Conservation (phyloP, 202 grass and related monocot genomes). For the Eragrostis tef region DNA sequence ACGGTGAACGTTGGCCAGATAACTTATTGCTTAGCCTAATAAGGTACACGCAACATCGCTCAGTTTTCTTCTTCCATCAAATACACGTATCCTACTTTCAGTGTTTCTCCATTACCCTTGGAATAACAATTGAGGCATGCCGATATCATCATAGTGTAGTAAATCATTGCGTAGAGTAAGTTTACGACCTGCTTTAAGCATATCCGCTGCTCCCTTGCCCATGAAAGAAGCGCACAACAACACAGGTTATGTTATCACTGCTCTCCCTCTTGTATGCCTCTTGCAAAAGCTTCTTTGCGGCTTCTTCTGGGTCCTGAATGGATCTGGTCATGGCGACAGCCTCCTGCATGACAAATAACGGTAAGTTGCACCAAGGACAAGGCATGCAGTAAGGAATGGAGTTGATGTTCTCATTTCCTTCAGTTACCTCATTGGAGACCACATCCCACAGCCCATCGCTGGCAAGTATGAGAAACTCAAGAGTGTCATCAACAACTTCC, state of each 20-base stretch:
- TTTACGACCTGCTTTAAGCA: constrained; percentile 39
- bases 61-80: constrained; percentile 17
- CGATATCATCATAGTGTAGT: background rate
- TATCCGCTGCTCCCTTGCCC: constrained; percentile 62
- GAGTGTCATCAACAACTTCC: constrained; percentile 67
- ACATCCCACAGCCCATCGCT: constrained; percentile 98
- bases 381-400: background rate
- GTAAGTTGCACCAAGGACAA: background rate
- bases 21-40: constrained; percentile 54
- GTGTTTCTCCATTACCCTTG: constrained; percentile 16
- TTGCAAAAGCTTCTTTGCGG: constrained; percentile 81
- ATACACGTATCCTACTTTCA: constrained; percentile 40
- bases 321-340: constrained; percentile 73
- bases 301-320: constrained; percentile 82
- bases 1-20: background rate
- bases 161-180: constrained; percentile 6
- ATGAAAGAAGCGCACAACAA: constrained; percentile 77
- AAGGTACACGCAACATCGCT: constrained; percentile 24
- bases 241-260: constrained; percentile 91
- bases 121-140: constrained; percentile 38
- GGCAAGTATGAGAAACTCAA: constrained; percentile 91
- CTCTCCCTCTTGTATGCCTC: constrained; percentile 94
- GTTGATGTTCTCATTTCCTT: background rate
- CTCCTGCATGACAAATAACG: constrained; percentile 55
- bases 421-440: constrained; percentile 82